Evolutionary conservation across 2,329 filamentous ascomycete species (phyloP).

Genomic region (Neurospora sp.): DNA sequence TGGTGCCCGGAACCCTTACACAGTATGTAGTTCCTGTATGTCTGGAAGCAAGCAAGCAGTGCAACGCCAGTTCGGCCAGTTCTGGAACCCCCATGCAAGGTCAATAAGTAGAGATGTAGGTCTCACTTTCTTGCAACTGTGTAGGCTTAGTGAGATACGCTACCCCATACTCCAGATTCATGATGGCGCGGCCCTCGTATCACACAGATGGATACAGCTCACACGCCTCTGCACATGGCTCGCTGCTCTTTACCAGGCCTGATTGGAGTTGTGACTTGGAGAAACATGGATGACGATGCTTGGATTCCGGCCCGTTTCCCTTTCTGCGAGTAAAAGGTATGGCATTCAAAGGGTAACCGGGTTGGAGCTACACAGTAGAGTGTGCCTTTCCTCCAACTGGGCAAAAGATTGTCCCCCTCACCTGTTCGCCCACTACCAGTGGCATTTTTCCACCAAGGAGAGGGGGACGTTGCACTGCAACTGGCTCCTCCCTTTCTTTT

Average conservation of each 20-base stretch:
- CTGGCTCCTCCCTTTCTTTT: background rate
- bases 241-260: background rate
- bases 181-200: background rate
- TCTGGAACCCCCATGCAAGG: background rate
- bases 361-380: background rate
- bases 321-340: background rate
- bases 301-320: constrained; percentile 3
- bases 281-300: background rate
- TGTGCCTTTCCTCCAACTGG: background rate
- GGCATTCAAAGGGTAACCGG: background rate
- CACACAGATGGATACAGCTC: background rate
- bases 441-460: constrained; percentile 7
- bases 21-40: background rate
- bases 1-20: background rate
- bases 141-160: background rate
- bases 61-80: background rate
- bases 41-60: background rate
- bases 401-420: background rate
- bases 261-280: background rate
- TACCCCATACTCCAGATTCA: background rate
- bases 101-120: background rate
- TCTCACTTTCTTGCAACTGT: background rate
- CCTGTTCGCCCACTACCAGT: background rate
- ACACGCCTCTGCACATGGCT: background rate
- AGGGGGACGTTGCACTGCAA: background rate